phyloP scores from a whole-genome alignment of 306 rosid species.

The Fragaria iinumae region DNA sequence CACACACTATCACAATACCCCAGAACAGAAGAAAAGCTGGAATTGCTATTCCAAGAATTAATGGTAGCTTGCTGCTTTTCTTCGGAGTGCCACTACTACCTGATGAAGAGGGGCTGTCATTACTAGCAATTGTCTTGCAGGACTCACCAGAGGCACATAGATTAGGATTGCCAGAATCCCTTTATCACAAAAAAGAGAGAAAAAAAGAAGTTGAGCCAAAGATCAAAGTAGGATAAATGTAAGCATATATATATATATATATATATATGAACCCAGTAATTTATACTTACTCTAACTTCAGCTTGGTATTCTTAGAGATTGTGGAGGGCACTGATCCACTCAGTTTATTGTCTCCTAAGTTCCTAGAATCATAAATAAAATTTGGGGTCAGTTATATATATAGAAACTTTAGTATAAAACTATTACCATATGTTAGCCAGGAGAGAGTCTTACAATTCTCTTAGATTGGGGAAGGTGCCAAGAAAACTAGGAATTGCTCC shows the following conservation, averaged over 20 bases:
- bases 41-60: conserved; percentile 21
- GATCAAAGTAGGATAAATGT: not conserved
- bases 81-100: conserved; percentile 7
- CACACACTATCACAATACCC: not conserved
- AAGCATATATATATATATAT: too few species aligned
- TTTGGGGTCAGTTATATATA: not conserved
- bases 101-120: not conserved
- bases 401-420: not conserved
- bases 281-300: conserved; percentile 21
- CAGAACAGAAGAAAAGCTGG: conserved; percentile 8
- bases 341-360: conserved; percentile 26
- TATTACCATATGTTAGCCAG: not conserved
- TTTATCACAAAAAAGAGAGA: not conserved
- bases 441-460: conserved; percentile 15
- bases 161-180: conserved; percentile 14
- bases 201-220: not conserved
- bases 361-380: conserved; percentile 13
- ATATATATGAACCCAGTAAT: not conserved
- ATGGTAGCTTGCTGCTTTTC: conserved; percentile 6
- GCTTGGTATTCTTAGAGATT: conserved; percentile 19
- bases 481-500: conserved; percentile 46
- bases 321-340: conserved; percentile 31
- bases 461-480: conserved; percentile 41
- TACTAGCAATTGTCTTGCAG: not conserved
- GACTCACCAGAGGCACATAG: conserved; percentile 13